Conservation (phyloP, 768 basidiomycete species). For the Mycena crocata region DNA sequence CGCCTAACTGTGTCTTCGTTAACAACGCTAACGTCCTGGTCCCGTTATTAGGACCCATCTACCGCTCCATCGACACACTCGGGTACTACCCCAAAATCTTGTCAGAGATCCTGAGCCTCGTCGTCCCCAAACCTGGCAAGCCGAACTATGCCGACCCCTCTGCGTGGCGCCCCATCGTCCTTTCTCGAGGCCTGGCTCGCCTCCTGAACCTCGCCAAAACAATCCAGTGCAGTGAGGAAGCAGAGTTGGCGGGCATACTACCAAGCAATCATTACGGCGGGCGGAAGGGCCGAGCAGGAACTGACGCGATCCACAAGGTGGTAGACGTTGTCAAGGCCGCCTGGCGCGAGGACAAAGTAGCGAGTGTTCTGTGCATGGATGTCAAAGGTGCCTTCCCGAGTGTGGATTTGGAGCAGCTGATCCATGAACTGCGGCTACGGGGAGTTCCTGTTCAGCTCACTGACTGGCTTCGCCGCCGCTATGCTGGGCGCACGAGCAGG, state of each 20-base stretch:
- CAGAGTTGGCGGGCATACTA: conserved; percentile 46
- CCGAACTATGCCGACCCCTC: conserved; percentile 45
- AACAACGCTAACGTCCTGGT: conserved; percentile 38
- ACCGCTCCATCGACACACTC: conserved; percentile 39
- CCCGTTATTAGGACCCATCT: conserved; percentile 42
- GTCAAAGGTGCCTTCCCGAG: conserved; percentile 59
- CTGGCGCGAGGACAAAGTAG: conserved; percentile 47
- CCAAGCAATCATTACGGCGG: conserved; percentile 53
- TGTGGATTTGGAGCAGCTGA: conserved; percentile 42
- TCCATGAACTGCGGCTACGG: conserved; percentile 44
- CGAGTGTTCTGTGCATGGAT: no score
- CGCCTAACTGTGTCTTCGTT: no score
- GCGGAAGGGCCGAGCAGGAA: conserved; percentile 49
- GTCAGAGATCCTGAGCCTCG: conserved; percentile 44
- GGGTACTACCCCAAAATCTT: conserved; percentile 34
- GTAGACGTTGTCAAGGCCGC: conserved; percentile 48
- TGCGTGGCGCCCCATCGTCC: conserved; percentile 52
- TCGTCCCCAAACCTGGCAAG: conserved; percentile 49
- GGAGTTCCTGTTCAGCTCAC: conserved; percentile 41
- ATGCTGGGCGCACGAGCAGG: no score
- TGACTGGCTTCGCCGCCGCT: neutral
- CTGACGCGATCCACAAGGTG: conserved; percentile 47
- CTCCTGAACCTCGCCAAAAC: conserved; percentile 18
- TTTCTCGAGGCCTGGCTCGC: conserved; percentile 43
- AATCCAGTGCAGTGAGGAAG: conserved; percentile 30